Percentiles rank a stretch among this genome's conserved stretches.
These are phyloP conservation scores for Typha latifolia DNA, from an alignment of 176 grass and related monocot species.

Conservation along the genomic window DNA sequence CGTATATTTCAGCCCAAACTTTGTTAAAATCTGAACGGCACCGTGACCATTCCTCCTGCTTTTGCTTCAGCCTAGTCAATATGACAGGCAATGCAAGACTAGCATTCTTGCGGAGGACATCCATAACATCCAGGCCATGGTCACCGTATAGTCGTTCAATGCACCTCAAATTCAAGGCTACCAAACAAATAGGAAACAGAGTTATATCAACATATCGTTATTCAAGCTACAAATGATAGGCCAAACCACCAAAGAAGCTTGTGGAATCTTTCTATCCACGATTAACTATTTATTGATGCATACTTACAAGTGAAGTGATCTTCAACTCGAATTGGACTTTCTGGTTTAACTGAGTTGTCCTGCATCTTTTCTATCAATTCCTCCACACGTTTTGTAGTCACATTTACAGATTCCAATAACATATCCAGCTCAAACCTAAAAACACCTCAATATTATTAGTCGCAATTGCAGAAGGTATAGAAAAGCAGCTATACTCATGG, in stretches of 20 bases:
- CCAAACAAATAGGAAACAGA: neutral
- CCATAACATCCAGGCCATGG: conserved; percentile 93
- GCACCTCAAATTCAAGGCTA: conserved; percentile 83
- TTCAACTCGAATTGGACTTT: conserved; percentile 62
- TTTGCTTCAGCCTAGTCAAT: conserved; percentile 79
- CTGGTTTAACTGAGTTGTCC: conserved; percentile 80
- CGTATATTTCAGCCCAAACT: conserved; percentile 96
- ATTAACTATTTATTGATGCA: neutral
- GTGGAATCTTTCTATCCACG: neutral
- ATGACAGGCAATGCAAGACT: conserved; percentile 76
- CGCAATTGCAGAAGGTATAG: conserved; percentile 8
- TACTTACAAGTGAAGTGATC: conserved; percentile 78
- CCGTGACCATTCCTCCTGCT: conserved; percentile 86
- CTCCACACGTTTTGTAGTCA: conserved; percentile 77
- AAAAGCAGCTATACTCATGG: neutral
- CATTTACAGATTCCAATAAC: conserved; percentile 94
- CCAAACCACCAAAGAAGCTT: neutral
- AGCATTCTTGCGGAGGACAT: conserved; percentile 77
- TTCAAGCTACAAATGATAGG: neutral
- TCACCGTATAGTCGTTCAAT: conserved; percentile 91
- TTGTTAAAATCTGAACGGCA: conserved; percentile 93
- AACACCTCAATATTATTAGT: conserved; percentile 9
- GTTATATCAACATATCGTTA: neutral
- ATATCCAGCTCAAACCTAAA: conserved; percentile 96
- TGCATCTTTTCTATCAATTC: conserved; percentile 98